Base-by-base conservation (phyloP, 2,329 filamentous ascomycete species). In the Nigrospora sphaerica region DNA sequence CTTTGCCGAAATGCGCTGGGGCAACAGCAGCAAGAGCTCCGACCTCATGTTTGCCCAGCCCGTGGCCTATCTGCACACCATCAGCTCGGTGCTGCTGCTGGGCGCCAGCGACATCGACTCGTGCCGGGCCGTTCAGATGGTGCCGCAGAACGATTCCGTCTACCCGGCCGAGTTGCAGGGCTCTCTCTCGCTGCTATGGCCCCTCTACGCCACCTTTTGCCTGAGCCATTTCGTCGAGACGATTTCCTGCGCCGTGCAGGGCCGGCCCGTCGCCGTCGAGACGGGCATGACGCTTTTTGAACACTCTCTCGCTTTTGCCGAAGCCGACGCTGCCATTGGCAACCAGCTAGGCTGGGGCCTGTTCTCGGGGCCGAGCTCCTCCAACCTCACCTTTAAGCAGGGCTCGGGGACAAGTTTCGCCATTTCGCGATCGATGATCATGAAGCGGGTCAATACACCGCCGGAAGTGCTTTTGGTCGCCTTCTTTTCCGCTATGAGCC, bases 231-330 rank as follows among this genome's bases (percentile, higher is more conserved):
- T 97, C 55, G 70, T 95, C 17, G 93, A 97, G 65, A 93, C 88
- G 0, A 69, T 97, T 11, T 85, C 86, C 4, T 95, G 89, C 63
- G 88, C 92, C 11, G 77, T 97, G 7, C 89, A 95, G 63, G 92
- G 92, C 32, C 81, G 86, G 3, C 78, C 81, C 3, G 79, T 88
- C 0, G 80, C 86, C 52, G 85, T 88, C 0, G 93, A 97, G 67
- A 95, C 89, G 1, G 91, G 90, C 16, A 95, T 97, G 88, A 95
- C 91, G 0, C 78, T 96, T 2, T 95, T 97, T 58, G 93, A 98
- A 62, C 91, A 96, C 60, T 96, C 91, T 0, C 74, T 98, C 10
- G 92, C 92, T 3, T 98, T 97, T 68, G 89, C 92, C 12, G 93
- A 98, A 65, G 92, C 92, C 10, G 93, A 98, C 63, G 85, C 88